Evolutionary conservation across 2,329 filamentous ascomycete genomes (phyloP), one percentile per base, ranked within the genome.

Genomic region (Penicillium sp.): DNA sequence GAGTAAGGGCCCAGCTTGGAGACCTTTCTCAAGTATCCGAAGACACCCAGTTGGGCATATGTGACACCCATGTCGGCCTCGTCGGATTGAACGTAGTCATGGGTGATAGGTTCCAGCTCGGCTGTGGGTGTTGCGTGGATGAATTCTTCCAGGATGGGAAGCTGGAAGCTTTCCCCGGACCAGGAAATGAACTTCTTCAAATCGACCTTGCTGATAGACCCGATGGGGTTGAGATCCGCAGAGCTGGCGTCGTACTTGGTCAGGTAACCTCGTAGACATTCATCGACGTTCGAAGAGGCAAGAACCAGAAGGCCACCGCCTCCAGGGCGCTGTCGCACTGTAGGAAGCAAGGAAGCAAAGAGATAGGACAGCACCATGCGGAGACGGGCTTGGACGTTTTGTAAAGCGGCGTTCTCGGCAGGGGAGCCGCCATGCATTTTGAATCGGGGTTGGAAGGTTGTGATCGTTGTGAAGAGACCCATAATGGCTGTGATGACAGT

Each of bases 101-200:
- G 18, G 6, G 86, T 87, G 44, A 89, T 83, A 7, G 88, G 88
- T 62, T 88, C 83, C 67, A 85, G 76, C 66, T 87, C 86, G 4
- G 85, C 85, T 0, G 84, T 86, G 3, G 85, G 85, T 0, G 78
- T 75, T 0, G 86, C 87, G 11, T 79, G 77, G 38, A 92, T 71
- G 74, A 92, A 92, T 9, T 84, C 79, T 9, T 83, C 71, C 1
- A 91, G 80, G 49, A 88, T 83, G 0, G 86, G 86, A 1, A 92
- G 72, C 5, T 81, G 70, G 65, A 89, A 91, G 34, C 80, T 74
- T 16, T 69, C 74, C 49, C 77, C 71, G 2, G 86, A 82, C 80
- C 84, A 91, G n/a, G 74, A 75, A 55, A 91, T 88, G 73, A 92
- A 91, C 9, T 81, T 74, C 69, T 89, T 90, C 1, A 91, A 75